Evolutionary conservation across 371 early-diverging fungal genomes (phyloP), one percentile per base, ranked within the genome.

Genomic region (Rhizopus stolonifer): DNA sequence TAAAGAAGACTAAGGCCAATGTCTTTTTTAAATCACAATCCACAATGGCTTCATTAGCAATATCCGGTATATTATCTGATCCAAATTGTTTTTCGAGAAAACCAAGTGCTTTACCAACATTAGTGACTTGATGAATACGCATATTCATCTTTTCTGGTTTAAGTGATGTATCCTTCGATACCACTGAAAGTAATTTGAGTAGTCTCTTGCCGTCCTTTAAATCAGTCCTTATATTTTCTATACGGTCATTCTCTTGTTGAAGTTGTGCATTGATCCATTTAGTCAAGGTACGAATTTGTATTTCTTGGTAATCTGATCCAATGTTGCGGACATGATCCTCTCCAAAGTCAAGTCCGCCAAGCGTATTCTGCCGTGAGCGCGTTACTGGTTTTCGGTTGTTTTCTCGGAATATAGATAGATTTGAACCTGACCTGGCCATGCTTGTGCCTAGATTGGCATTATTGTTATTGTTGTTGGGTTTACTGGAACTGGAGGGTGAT

Each of bases 21-120:
- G 92, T 92, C 54, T 92, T 79, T 67, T 93, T 94, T 25, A 82
- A 54, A 62, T 93, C 90, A 23, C 92, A 91, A 61, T 92, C 89
- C 19, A 90, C 88, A 57, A 94, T 89, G 58, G 91, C 92, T 47
- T 85, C 88, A 25, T 85, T 80, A 38, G 92, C 92, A 53, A 93
- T 88, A 58, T 91, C 85, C 6, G 84, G 72, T 50, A 92, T 66
- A 14, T 76, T 64, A n/a, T 82, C 82, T 4, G 83, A 74, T 33
- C 84, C 85, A 3, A 82, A 60, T 33, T 79, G 81, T 31, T 69
- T 67, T 58, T 84, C 80, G 32, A 94, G 57, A 61, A 84, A 91
- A 7, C 70, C 59, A 18, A 94, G 60, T 2, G 89, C 82, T 50
- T 84, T 86, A 54, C 85, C 76, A 40, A 92, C 86, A 64, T 93